A percentile compares a stretch with the other conserved stretches of the same genome.
Evolutionary conservation across 805 yeast species (phyloP).

Genomic region (Starmerella tilneyi): DNA sequence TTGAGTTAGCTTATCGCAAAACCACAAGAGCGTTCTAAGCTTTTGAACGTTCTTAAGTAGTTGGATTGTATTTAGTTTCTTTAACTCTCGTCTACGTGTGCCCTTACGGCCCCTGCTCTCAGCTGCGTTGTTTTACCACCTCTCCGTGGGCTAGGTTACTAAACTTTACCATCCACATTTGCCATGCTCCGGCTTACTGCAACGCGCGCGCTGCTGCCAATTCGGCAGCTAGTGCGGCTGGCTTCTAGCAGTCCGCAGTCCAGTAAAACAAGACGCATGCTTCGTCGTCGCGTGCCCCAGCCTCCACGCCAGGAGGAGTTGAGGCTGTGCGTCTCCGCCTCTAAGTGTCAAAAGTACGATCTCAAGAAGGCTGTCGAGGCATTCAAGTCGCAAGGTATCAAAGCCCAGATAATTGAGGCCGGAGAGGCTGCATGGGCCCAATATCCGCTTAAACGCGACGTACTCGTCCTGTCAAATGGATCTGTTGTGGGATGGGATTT

Average conservation of each 20-base stretch:
- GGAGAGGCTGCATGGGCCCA: constrained; percentile 37
- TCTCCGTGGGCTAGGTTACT: not conserved
- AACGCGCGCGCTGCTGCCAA: not conserved
- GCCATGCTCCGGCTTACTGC: not conserved
- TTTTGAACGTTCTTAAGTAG: no score
- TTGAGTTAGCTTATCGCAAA: no score
- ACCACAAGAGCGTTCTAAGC: no score
- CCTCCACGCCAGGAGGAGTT: constrained; percentile 16
- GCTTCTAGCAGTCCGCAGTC: constrained; percentile 20
- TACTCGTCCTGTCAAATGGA: constrained; percentile 65
- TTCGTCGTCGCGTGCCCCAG: constrained; percentile 18
- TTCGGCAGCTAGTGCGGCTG: not conserved
- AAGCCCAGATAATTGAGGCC: constrained; percentile 41
- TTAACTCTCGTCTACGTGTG: no score
- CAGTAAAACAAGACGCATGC: constrained; percentile 17
- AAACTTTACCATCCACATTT: not conserved
- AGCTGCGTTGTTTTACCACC: no score
- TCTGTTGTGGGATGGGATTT: constrained; percentile 79
- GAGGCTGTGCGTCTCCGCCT: constrained; percentile 51
- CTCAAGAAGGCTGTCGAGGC: constrained; percentile 38
- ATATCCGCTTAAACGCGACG: constrained; percentile 44
- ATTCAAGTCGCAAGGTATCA: constrained; percentile 33
- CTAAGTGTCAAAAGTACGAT: constrained; percentile 64
- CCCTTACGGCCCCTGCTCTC: no score
- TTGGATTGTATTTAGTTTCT: no score